These are phyloP conservation scores for Coemansia sp. DNA, from an alignment of 192 early-diverging fungal genomes.

Conservation along the genomic window DNA sequence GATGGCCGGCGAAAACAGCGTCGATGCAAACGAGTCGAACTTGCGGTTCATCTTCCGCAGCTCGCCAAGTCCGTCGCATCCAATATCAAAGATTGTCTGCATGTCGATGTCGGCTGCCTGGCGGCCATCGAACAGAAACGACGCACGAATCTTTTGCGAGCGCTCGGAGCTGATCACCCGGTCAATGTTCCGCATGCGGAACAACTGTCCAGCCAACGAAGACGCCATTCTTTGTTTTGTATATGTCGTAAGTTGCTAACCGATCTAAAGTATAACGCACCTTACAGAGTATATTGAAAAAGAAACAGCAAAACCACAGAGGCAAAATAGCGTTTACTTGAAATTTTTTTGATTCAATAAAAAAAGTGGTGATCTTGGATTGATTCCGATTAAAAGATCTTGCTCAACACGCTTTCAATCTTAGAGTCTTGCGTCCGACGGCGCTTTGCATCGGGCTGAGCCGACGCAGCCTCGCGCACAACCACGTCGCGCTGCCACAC, in stretches of 20 bases:
- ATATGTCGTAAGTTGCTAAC: conserved; percentile 1
- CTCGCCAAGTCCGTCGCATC: conserved; percentile 73
- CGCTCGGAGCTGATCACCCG: conserved; percentile 57
- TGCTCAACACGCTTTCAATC: conserved; percentile 11
- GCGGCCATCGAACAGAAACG: conserved; percentile 77
- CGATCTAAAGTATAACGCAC: too few species aligned
- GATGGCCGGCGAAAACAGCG: conserved; percentile 78
- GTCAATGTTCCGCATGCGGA: conserved; percentile 63
- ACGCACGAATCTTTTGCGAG: conserved; percentile 63
- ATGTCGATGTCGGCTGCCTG: conserved; percentile 86
- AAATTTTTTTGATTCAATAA: background rate
- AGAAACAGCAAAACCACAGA: too few species aligned
- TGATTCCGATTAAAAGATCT: conserved; percentile 15
- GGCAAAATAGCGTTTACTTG: too few species aligned
- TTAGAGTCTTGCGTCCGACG: conserved; percentile 13
- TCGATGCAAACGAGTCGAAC: conserved; percentile 66
- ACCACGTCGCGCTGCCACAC: conserved; percentile 70
- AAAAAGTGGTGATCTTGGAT: background rate
- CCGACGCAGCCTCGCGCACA: conserved; percentile 41
- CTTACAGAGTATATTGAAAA: too few species aligned
- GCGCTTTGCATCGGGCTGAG: conserved; percentile 12
- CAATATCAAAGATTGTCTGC: conserved; percentile 85
- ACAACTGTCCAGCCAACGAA: conserved; percentile 66
- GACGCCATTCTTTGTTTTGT: conserved; percentile 54
- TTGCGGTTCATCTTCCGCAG: conserved; percentile 63